A percentile compares a stretch with the other conserved stretches of the same genome.
These are phyloP conservation scores for Balansia obtecta DNA, from an alignment of 2,329 filamentous ascomycete species.

Conservation along the genomic window DNA sequence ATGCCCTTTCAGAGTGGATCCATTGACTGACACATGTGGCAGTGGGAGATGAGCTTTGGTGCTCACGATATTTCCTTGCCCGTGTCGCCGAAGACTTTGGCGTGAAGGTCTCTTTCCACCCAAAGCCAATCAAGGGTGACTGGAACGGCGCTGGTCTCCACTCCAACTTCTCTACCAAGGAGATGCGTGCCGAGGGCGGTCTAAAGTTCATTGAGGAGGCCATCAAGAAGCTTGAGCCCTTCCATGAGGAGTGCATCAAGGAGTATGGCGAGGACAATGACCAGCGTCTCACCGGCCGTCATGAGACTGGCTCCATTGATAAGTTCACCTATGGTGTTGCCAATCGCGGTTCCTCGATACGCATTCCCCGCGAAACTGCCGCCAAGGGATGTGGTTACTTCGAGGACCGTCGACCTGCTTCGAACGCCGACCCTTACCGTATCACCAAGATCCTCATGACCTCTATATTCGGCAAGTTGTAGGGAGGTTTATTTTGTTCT, in stretches of 20 bases:
- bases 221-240: constrained; percentile 70
- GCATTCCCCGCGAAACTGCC: constrained; percentile 76
- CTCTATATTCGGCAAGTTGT: constrained; percentile 37
- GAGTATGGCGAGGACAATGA: constrained; percentile 97
- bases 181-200: constrained; percentile 82
- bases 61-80: constrained; percentile 68
- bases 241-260: constrained; percentile 74
- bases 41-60: constrained; percentile 96
- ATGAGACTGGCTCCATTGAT: constrained; percentile 92
- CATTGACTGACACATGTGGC: not conserved
- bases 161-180: constrained; percentile 83
- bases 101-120: constrained; percentile 86
- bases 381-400: constrained; percentile 93
- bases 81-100: constrained; percentile 94
- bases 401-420: constrained; percentile 71
- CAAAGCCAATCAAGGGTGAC: constrained; percentile 83
- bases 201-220: constrained; percentile 88
- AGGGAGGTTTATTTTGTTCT: constrained; percentile 3
- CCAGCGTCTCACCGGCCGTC: constrained; percentile 77
- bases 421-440: constrained; percentile 80
- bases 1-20: too few species aligned
- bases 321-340: constrained; percentile 89
- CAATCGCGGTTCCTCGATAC: constrained; percentile 88
- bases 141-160: constrained; percentile 96
- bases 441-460: constrained; percentile 69